Evolutionary conservation across 2,329 filamentous ascomycete species (phyloP).

Genomic region (Leptographium wingfieldii): DNA sequence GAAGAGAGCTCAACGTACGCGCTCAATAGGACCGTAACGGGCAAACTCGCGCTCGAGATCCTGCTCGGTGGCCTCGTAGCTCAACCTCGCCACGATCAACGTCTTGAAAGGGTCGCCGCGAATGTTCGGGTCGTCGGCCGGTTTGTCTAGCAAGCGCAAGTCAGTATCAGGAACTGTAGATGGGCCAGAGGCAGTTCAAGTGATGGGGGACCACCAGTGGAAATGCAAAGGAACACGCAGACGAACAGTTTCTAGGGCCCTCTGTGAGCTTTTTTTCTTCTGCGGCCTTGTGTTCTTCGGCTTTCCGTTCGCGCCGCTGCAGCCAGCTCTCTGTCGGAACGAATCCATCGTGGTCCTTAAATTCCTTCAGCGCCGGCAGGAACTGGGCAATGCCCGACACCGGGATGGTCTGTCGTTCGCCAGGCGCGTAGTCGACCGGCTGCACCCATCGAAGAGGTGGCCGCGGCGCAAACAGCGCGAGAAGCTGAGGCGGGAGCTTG

Average conservation of each 20-base stretch:
- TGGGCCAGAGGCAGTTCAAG: neutral
- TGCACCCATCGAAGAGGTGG: slow-evolving; percentile 84
- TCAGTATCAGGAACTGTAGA: neutral
- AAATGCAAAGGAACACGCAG: neutral
- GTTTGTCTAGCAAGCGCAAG: slow-evolving; percentile 50
- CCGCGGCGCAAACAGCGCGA: slow-evolving; percentile 89
- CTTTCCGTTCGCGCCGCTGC: slow-evolving; percentile 72
- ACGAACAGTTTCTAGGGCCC: slow-evolving; percentile 50
- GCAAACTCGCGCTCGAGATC: slow-evolving; percentile 91
- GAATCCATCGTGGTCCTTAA: slow-evolving; percentile 67
- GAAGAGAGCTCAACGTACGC: slow-evolving; percentile 39
- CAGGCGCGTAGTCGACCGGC: slow-evolving; percentile 69
- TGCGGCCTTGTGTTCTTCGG: slow-evolving; percentile 62
- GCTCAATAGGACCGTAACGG: slow-evolving; percentile 85
- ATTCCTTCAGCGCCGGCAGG: slow-evolving; percentile 59
- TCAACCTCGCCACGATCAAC: slow-evolving; percentile 79
- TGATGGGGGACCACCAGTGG: neutral
- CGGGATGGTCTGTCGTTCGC: slow-evolving; percentile 62
- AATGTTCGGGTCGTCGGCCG: slow-evolving; percentile 73
- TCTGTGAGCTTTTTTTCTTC: slow-evolving; percentile 52
- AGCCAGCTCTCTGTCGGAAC: slow-evolving; percentile 86
- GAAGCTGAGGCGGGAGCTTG: slow-evolving; percentile 82
- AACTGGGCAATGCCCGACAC: slow-evolving; percentile 65
- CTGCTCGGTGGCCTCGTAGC: slow-evolving; percentile 77
- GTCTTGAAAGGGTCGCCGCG: slow-evolving; percentile 92